These are phyloP conservation scores for Podaxis rugospora DNA, from an alignment of 768 basidiomycete genomes.

Conservation along the genomic window DNA sequence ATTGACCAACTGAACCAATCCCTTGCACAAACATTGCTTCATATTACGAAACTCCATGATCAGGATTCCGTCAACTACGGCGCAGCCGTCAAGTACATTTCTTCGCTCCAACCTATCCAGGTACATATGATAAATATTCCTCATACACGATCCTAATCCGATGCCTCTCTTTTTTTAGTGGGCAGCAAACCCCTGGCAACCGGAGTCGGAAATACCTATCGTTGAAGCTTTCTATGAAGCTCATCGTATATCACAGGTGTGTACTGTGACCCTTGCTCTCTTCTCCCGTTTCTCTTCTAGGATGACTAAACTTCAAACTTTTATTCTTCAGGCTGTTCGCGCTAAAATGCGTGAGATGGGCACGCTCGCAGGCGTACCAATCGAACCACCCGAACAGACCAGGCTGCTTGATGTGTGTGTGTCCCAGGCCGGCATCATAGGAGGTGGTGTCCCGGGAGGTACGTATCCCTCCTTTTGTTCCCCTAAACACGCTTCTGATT, in stretches of 20 bases:
- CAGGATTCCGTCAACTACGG: slow-evolving; percentile 47
- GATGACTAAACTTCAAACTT: not conserved
- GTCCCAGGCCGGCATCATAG: slow-evolving; percentile 77
- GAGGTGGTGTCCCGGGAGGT: slow-evolving; percentile 97
- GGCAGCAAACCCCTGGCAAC: slow-evolving; percentile 52
- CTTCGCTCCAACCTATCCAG: slow-evolving; percentile 55
- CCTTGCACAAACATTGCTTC: slow-evolving; percentile 46
- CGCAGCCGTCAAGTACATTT: slow-evolving; percentile 57
- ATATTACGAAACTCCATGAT: slow-evolving; percentile 46
- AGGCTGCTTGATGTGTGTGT: slow-evolving; percentile 75
- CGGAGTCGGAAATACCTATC: slow-evolving; percentile 37
- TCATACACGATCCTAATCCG: not conserved
- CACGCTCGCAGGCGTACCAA: slow-evolving; percentile 65
- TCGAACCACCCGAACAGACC: slow-evolving; percentile 90
- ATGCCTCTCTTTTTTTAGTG: slow-evolving; percentile 34
- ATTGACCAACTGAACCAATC: slow-evolving; percentile 61
- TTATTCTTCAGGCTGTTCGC: slow-evolving; percentile 58
- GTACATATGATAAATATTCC: slow-evolving; percentile 23
- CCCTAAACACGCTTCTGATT: not conserved
- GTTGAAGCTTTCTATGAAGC: slow-evolving; percentile 55
- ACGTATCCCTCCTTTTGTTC: slow-evolving; percentile 22
- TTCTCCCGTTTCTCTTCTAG: not conserved
- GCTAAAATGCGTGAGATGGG: slow-evolving; percentile 85
- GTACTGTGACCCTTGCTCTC: slow-evolving; percentile 7
- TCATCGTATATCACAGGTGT: slow-evolving; percentile 55